Base-by-base conservation (phyloP, 768 basidiomycete genomes). In the Dentipellis sp. region DNA sequence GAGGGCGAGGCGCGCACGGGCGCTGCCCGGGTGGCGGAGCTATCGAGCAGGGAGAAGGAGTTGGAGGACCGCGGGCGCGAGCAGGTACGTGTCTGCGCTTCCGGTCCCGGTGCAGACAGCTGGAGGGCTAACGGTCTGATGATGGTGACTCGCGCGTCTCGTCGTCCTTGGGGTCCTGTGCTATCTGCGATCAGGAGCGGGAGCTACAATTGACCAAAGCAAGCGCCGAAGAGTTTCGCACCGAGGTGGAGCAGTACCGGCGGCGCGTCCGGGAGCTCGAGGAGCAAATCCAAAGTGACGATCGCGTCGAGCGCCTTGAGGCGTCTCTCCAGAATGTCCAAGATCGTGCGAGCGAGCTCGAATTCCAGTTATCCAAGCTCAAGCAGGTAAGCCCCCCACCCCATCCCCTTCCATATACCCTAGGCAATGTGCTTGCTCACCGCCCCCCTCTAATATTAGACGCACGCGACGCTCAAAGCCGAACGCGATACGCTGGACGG, bases 261-360 rank as follows among this genome's bases (percentile, higher is more conserved):
- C 77, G 81, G 47, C 75, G 79, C 54, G 75, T 84, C 22, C 82
- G 81, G 23, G 88, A 91, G 61, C 69, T 93, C 35, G 82, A 88
- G 63, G 90, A 91, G 58, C 86, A 89, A 60, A 84, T 93, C 19
- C 82, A 91, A 67, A 84, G 80, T 58, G 90, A 93, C 65, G 88
- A 92, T 68, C 83, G 87, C 42, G 82, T 83, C 14, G 90, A 91
- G 59, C 77, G 77, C 45, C 70, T 91, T 22, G 89, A 91, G 65
- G 71, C 72, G 47, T 85, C 85, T 8, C 71, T 93, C 49, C 84
- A 84, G 65, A 83, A 90, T 63, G 84, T 84, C 22, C 88, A 90
- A 63, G 82, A 92, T 63, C 84, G 85, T 54, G 86, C 86, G 4
- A 89, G 88, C 57, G 88, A 91, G 64, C 77, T 92, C 9, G 90